phyloP scores from a whole-genome alignment of 78 protist genomes.

The Mantamonas sphyraenae region DNA sequence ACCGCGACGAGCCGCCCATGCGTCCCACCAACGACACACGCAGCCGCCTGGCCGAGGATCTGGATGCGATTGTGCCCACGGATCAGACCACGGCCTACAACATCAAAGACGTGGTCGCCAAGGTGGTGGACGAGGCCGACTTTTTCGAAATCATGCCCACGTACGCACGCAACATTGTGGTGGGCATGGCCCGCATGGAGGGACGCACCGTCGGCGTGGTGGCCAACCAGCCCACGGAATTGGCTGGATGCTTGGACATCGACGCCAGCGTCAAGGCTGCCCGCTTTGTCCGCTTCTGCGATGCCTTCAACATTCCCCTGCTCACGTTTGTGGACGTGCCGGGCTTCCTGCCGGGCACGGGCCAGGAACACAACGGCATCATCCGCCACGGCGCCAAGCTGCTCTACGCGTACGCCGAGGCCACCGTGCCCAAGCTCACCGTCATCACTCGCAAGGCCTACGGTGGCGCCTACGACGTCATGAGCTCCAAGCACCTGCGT shows the following conservation, averaged over 20 bases:
- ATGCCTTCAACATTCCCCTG: conserved; percentile 94
- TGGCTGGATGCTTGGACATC: conserved; percentile 95
- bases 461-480: conserved; percentile 98
- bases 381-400: conserved; percentile 97
- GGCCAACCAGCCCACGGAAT: conserved; percentile 92
- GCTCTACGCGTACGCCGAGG: conserved; percentile 96
- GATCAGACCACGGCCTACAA: conserved; percentile 90
- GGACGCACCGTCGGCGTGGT: conserved; percentile 93
- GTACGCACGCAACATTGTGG: conserved; percentile 87
- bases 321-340: conserved; percentile 97
- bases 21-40: conserved; percentile 46
- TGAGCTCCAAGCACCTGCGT: conserved; percentile 92
- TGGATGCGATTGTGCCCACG: conserved; percentile 53
- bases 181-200: conserved; percentile 88
- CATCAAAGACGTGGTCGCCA: conserved; percentile 79
- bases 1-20: conserved; percentile 55
- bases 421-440: conserved; percentile 95
- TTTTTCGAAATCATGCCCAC: conserved; percentile 88
- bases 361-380: conserved; percentile 90
- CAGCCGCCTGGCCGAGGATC: not conserved
- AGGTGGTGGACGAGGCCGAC: conserved; percentile 73
- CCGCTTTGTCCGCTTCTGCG: conserved; percentile 89
- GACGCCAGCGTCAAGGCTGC: conserved; percentile 91
- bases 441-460: conserved; percentile 97
- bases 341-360: conserved; percentile 94